Conservation (phyloP, 2,329 filamentous ascomycete species). For the Colletotrichum aenigma region DNA sequence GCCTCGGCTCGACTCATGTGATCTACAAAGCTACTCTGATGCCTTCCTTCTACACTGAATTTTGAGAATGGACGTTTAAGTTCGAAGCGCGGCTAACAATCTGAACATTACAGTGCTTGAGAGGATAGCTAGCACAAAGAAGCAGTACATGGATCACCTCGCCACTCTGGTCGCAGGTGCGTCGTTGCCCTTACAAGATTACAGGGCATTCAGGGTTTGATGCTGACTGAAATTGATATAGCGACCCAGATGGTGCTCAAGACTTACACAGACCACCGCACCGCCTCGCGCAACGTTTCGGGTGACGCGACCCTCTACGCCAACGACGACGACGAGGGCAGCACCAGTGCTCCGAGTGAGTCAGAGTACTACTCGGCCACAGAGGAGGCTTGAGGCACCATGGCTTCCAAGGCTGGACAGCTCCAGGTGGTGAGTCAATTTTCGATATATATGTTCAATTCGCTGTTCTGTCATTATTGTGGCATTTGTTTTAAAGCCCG, state of each 20-base stretch:
- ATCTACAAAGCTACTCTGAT: not conserved
- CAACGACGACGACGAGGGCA: not conserved
- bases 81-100: rapidly evolving
- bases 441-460: too few species aligned
- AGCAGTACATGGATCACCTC: not conserved
- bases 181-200: not conserved
- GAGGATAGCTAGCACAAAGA: not conserved
- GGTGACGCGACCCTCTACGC: too few species aligned
- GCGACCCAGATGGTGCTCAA: not conserved
- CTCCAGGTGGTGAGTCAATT: too few species aligned
- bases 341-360: not conserved
- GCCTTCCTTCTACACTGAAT: not conserved
- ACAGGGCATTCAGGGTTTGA: too few species aligned
- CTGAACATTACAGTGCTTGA: rapidly evolving
- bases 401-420: too few species aligned
- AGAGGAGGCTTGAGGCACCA: not conserved
- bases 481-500: too few species aligned
- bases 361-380: not conserved
- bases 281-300: too few species aligned
- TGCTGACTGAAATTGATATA: not conserved
- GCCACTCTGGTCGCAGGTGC: not conserved
- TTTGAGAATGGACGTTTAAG: rapidly evolving
- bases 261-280: not conserved
- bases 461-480: too few species aligned
- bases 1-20: rapidly evolving